Conservation (phyloP, 345 rosid genomes). For the Camelina laxa region DNA sequence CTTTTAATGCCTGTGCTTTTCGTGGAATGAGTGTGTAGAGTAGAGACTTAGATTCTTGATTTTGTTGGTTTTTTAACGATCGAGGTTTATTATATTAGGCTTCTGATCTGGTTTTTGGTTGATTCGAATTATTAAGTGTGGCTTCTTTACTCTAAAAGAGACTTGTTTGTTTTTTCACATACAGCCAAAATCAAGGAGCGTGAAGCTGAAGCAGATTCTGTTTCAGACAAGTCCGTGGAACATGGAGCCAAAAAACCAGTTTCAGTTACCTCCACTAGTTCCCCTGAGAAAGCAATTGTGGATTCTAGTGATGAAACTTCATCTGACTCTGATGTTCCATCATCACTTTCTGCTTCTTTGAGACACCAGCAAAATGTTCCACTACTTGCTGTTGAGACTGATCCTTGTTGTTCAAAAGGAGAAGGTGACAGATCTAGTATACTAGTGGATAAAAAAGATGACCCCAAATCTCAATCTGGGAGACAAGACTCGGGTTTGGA, state of each 20-base stretch:
- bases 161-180: slow-evolving; percentile 27
- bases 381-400: slow-evolving; percentile 46
- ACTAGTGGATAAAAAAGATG: slow-evolving; percentile 31
- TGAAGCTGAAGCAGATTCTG: slow-evolving; percentile 52
- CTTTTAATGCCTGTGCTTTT: background rate
- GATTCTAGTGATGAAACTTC: slow-evolving; percentile 55
- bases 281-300: slow-evolving; percentile 28
- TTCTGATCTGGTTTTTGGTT: background rate
- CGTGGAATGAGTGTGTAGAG: background rate
- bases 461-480: slow-evolving; percentile 41
- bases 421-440: background rate
- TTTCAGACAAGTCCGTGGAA: slow-evolving; percentile 57
- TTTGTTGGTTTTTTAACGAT: background rate
- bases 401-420: slow-evolving; percentile 38
- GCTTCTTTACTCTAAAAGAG: background rate
- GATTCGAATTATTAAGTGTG: background rate
- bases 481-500: slow-evolving; percentile 35
- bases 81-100: slow-evolving; percentile 1
- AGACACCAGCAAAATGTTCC: slow-evolving; percentile 46
- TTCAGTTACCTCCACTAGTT: slow-evolving; percentile 47
- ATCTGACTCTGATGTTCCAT: slow-evolving; percentile 62
- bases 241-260: slow-evolving; percentile 48
- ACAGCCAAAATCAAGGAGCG: slow-evolving; percentile 65
- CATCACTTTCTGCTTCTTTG: slow-evolving; percentile 35
- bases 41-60: slow-evolving; percentile 1